Base-by-base conservation (phyloP, 1,284 basidiomycete species). In the Irpex sp. region DNA sequence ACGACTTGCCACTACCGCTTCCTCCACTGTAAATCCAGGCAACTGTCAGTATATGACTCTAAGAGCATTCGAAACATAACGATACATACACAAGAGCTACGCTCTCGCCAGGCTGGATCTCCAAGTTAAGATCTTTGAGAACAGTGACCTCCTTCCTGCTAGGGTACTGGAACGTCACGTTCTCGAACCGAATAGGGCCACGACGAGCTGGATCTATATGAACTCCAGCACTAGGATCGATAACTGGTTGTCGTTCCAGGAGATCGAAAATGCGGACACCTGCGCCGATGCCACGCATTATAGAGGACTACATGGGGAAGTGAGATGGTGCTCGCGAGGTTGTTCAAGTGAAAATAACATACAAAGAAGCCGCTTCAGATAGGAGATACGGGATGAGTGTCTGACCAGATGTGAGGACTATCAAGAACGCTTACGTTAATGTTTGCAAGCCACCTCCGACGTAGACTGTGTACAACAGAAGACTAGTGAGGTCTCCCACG, bases 261-360 rank as follows among this genome's bases (percentile, higher is more conserved):
- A 99, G 85, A 69, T 96, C 93, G 75, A 99, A 99, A 5, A 98
- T 92, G 26, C 97, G 90, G 1, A 87, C 85, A 7, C 95, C 95
- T 0, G 97, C 97, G 59, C 97, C 97, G 57, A 99, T 88, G 52
- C 93, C 96, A 65, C 91, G 88, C 91, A 93, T 93, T 62, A 93
- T 89, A 21, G 91, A 92, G 2, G 89, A 82, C 91, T 93, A 60
- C n/a, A 59, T 17, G 57, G 64, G 17, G 38, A 11, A 34, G 49
- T 55, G 11, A 54, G 21, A 49, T 8, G 5, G 19, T 55, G 60
- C 56, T 51, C 2, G 15, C 34, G 8, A 34, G 19, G 11, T 13
- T 60, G 48, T 15, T 40, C 21, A 26, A 40, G 17, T 48, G 15
- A 17, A 57, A 57, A 19, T 15, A 40, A 74, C 80, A 67, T 68